phyloP scores from a whole-genome alignment of 2,329 filamentous ascomycete species.

The Apiospora malaysiana region DNA sequence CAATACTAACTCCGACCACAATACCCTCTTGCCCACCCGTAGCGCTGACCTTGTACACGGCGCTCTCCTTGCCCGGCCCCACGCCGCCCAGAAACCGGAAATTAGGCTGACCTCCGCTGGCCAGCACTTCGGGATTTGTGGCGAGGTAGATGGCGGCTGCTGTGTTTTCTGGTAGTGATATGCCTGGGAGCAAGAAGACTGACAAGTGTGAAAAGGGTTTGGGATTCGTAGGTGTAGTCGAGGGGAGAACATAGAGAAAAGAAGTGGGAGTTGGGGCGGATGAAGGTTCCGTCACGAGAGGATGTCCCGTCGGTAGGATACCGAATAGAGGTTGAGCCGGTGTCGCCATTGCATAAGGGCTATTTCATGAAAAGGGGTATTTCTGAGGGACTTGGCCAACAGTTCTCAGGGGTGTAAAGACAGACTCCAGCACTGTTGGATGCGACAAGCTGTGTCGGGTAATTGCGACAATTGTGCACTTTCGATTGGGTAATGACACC shows the following conservation, averaged over 20 bases:
- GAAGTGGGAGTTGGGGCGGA: slow-evolving; percentile 47
- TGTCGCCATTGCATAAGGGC: slow-evolving; percentile 22
- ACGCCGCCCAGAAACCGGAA: slow-evolving; percentile 90
- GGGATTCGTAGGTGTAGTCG: slow-evolving; percentile 29
- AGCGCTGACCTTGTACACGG: slow-evolving; percentile 79
- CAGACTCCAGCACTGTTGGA: background rate
- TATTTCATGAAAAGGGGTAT: background rate
- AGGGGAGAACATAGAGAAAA: slow-evolving; percentile 28
- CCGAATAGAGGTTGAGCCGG: slow-evolving; percentile 53
- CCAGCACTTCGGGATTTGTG: slow-evolving; percentile 43
- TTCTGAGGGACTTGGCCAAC: background rate
- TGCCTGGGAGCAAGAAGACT: slow-evolving; percentile 85
- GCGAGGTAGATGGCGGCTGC: slow-evolving; percentile 92
- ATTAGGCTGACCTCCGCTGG: slow-evolving; percentile 54
- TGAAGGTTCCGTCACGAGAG: slow-evolving; percentile 60
- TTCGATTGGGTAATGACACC: background rate
- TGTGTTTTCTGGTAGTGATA: slow-evolving; percentile 73
- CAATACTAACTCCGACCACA: slow-evolving; percentile 82
- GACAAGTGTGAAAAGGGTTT: slow-evolving; percentile 79
- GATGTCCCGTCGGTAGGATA: slow-evolving; percentile 65
- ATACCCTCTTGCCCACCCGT: slow-evolving; percentile 48
- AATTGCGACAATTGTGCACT: background rate
- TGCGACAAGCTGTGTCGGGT: background rate
- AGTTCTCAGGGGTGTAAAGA: background rate
- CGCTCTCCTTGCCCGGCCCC: slow-evolving; percentile 87